phyloP scores from a whole-genome alignment of 768 basidiomycete species.

The Agrocybe praecox region DNA sequence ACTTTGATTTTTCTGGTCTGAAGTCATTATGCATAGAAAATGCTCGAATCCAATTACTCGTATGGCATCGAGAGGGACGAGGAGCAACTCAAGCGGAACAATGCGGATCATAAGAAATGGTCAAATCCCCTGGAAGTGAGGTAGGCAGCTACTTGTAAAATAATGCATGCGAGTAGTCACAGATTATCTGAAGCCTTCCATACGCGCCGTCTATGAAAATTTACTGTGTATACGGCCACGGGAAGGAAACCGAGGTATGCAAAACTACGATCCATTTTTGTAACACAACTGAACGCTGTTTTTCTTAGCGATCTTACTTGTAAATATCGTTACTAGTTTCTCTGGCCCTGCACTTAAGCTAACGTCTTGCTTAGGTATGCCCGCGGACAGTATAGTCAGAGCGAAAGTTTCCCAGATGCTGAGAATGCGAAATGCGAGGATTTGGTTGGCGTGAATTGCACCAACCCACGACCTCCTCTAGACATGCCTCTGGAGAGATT shows the following conservation, averaged over 20 bases:
- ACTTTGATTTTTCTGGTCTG: neutral
- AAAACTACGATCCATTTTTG: slow-evolving; percentile 11
- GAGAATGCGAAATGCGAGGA: slow-evolving; percentile 46
- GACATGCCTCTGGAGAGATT: slow-evolving; percentile 57
- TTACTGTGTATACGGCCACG: slow-evolving; percentile 92
- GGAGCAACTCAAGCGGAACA: slow-evolving; percentile 60
- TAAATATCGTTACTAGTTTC: slow-evolving; percentile 25
- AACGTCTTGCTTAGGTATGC: slow-evolving; percentile 60
- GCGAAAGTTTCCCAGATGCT: slow-evolving; percentile 53
- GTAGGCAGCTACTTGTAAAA: slow-evolving; percentile 31
- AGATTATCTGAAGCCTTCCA: slow-evolving; percentile 60
- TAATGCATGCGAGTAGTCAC: neutral
- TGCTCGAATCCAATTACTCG: slow-evolving; percentile 85
- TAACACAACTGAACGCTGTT: neutral
- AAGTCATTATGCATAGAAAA: slow-evolving; percentile 62
- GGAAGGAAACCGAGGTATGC: slow-evolving; percentile 88
- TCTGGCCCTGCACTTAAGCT: neutral
- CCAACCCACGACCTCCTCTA: slow-evolving; percentile 44
- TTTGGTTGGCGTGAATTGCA: slow-evolving; percentile 40
- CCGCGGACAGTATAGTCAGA: slow-evolving; percentile 67
- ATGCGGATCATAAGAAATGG: slow-evolving; percentile 84
- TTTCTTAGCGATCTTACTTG: slow-evolving; percentile 81
- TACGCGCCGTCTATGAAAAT: slow-evolving; percentile 91
- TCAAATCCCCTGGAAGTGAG: slow-evolving; percentile 85
- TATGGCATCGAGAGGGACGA: slow-evolving; percentile 85